Evolutionary conservation across 208 protist genomes (phyloP).

Genomic region (Novymonas esmeraldas): DNA sequence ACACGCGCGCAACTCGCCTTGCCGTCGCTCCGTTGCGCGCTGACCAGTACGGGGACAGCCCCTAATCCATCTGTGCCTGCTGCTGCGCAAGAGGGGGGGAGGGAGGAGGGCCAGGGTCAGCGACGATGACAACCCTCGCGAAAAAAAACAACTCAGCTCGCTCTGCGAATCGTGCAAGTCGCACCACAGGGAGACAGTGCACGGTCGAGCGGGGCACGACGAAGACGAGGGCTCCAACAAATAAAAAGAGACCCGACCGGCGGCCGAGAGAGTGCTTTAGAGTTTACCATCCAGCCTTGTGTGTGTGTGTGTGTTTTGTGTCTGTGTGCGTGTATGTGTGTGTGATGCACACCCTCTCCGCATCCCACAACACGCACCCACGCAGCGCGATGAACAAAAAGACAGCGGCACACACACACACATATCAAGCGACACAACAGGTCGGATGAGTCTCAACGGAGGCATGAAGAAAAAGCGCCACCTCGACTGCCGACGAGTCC

Average conservation of each 20-base stretch:
- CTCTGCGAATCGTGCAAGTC: too few species aligned
- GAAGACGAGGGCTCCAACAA: background rate
- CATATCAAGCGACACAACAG: background rate
- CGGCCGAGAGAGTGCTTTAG: slow-evolving; percentile 17
- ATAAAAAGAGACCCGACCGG: background rate
- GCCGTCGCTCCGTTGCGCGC: too few species aligned
- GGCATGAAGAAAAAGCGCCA: background rate
- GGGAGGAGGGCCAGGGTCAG: too few species aligned
- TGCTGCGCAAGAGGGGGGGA: too few species aligned
- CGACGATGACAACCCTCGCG: too few species aligned
- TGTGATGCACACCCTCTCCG: slow-evolving; percentile 1
- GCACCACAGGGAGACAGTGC: background rate
- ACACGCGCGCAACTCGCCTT: too few species aligned
- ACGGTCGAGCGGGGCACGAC: background rate
- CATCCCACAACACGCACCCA: background rate
- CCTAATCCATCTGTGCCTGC: too few species aligned
- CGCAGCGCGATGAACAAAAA: background rate
- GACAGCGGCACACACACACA: background rate
- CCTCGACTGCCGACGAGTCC: background rate
- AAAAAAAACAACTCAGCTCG: too few species aligned
- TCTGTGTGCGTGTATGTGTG: background rate
- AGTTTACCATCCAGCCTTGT: slow-evolving; percentile 12
- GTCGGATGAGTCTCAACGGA: too few species aligned
- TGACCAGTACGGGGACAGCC: too few species aligned
- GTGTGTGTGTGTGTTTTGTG: too few species aligned